Conservation (phyloP, 164 flowering plant genomes). For the Vitis rotundifolia region DNA sequence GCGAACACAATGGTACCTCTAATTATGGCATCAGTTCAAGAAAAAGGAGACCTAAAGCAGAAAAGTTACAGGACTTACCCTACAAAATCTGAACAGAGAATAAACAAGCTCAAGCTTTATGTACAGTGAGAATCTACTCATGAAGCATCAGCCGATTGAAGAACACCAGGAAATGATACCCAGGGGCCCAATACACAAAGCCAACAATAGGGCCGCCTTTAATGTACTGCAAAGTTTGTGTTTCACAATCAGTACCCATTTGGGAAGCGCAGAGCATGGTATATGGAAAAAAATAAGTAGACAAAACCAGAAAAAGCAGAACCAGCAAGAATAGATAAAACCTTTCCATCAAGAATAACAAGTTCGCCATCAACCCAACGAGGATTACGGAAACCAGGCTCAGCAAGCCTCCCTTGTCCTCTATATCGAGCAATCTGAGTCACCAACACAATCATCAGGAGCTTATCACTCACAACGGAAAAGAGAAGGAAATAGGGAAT, state of each 20-base stretch:
- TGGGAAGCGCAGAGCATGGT: neutral
- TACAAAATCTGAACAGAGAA: conserved; percentile 23
- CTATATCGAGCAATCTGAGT: conserved; percentile 88
- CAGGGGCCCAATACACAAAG: conserved; percentile 94
- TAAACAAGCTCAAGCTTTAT: conserved; percentile 16
- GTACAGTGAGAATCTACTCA: conserved; percentile 38
- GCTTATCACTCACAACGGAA: neutral
- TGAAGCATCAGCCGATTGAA: conserved; percentile 85
- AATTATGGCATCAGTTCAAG: neutral
- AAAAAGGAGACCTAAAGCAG: neutral
- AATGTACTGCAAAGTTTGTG: conserved; percentile 58
- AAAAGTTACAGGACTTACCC: conserved; percentile 29
- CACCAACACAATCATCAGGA: conserved; percentile 15
- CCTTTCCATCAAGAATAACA: conserved; percentile 96
- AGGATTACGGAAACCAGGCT: conserved; percentile 84
- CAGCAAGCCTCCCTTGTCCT: conserved; percentile 98
- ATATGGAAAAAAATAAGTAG: neutral
- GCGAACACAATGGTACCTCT: no score
- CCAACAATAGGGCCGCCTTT: conserved; percentile 97
- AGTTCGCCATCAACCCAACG: conserved; percentile 99
- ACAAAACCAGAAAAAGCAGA: conserved; percentile 6
- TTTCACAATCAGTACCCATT: neutral
- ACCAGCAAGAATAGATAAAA: conserved; percentile 15
- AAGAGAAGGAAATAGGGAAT: neutral
- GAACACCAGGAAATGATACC: conserved; percentile 88